Conservation (phyloP, 495 filamentous ascomycete species). For the Penicillium soppii region DNA sequence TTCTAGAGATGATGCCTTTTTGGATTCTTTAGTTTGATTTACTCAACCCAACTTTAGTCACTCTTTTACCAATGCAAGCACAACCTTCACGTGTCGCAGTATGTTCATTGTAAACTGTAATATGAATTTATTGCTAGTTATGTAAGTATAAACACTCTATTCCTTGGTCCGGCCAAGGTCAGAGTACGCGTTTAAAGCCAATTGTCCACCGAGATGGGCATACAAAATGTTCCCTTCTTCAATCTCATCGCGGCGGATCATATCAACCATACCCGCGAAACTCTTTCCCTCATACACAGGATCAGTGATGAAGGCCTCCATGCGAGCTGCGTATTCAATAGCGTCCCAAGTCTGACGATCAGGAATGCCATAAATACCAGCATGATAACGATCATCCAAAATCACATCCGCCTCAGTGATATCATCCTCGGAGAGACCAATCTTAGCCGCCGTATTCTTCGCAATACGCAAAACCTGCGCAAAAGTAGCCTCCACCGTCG, state of each 20-base stretch:
- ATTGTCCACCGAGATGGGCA: constrained; percentile 63
- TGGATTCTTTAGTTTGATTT: neutral
- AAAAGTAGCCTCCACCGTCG: constrained; percentile 52
- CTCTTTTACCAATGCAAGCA: constrained; percentile 27
- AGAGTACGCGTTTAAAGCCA: constrained; percentile 60
- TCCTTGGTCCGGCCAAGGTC: constrained; percentile 27
- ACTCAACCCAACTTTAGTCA: constrained; percentile 32
- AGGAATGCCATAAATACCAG: constrained; percentile 58
- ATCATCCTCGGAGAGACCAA: constrained; percentile 53
- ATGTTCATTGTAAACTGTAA: neutral
- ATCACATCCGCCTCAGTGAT: constrained; percentile 55
- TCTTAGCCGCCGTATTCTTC: constrained; percentile 53
- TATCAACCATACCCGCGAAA: constrained; percentile 62
- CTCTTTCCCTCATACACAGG: constrained; percentile 70
- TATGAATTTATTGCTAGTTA: neutral
- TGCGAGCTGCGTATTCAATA: constrained; percentile 58
- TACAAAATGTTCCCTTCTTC: constrained; percentile 58
- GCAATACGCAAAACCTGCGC: constrained; percentile 62
- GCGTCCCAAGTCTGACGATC: constrained; percentile 57
- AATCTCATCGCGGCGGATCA: constrained; percentile 59
- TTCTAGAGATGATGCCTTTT: constrained; percentile 47
- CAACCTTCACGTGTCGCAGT: neutral
- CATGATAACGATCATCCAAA: constrained; percentile 62
- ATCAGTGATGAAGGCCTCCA: constrained; percentile 66
- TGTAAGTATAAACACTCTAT: neutral